Conservation (phyloP, 2,329 filamentous ascomycete genomes). For the Aureobasidium sp. region DNA sequence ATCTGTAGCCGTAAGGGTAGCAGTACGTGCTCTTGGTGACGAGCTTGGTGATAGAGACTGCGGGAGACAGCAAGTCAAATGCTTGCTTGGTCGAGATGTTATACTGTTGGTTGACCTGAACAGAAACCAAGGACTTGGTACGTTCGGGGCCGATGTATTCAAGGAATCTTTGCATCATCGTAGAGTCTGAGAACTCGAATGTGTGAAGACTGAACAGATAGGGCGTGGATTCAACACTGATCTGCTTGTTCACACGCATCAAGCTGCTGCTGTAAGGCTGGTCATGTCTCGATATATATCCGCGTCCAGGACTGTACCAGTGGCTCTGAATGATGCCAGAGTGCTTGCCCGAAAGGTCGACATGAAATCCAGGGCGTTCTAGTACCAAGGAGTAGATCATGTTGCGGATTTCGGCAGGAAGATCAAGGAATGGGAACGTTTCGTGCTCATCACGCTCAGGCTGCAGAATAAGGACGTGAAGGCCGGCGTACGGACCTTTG, state of each 20-base stretch:
- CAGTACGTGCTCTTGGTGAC: background rate
- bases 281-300: background rate
- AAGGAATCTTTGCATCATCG: background rate
- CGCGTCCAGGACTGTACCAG: background rate
- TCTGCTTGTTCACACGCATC: constrained; percentile 1
- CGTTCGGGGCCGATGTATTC: background rate
- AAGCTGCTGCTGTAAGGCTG: background rate
- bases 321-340: background rate
- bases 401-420: constrained; percentile 17
- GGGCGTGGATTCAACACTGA: background rate
- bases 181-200: background rate
- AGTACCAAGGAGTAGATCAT: constrained; percentile 15
- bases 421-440: constrained; percentile 11
- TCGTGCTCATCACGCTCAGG: constrained; percentile 7
- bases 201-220: constrained; percentile 2
- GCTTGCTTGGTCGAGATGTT: background rate
- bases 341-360: background rate
- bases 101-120: background rate
- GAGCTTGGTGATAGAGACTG: background rate
- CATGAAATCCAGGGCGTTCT: background rate
- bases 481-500: constrained; percentile 13
- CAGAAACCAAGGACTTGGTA: background rate
- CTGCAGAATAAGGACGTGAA: constrained; percentile 14
- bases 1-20: background rate
- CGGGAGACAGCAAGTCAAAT: background rate